Evolutionary conservation across 495 filamentous ascomycete genomes (phyloP).

Genomic region (Copromyces sp.): DNA sequence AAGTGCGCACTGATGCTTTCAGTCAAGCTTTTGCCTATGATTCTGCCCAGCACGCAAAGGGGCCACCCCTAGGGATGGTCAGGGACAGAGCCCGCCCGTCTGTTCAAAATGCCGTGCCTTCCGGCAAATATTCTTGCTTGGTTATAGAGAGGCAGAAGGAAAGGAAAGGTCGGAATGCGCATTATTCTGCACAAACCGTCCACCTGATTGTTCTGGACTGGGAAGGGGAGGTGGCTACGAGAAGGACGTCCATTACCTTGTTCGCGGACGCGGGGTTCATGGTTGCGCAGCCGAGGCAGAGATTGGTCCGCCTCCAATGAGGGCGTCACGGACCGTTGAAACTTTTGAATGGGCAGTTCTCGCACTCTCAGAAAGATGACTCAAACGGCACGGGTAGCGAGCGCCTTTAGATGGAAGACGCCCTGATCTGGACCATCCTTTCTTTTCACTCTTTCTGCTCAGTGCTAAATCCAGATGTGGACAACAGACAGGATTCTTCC

Average conservation of each 20-base stretch:
- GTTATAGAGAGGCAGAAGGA: conserved; percentile 3
- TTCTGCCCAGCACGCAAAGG: background rate
- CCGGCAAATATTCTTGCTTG: conserved; percentile 2
- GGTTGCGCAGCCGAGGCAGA: background rate
- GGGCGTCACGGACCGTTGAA: too few relatives aligned
- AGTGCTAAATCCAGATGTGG: too few relatives aligned
- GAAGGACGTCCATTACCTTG: conserved; percentile 2
- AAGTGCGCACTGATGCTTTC: conserved; percentile 9
- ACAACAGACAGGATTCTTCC: too few relatives aligned
- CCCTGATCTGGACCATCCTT: too few relatives aligned
- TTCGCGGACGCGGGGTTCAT: background rate
- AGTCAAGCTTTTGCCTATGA: conserved; percentile 2
- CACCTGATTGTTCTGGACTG: conserved; percentile 5
- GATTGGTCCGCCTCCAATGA: background rate
- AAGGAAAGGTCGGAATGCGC: background rate
- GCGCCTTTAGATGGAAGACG: too few relatives aligned
- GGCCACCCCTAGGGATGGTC: conserved; percentile 1
- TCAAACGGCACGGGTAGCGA: too few relatives aligned
- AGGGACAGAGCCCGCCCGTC: conserved; percentile 11
- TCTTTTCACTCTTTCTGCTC: too few relatives aligned
- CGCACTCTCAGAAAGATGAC: too few relatives aligned
- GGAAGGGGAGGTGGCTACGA: background rate
- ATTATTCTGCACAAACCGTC: background rate
- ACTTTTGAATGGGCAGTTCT: too few relatives aligned
- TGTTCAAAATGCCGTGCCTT: conserved; percentile 3